Conservation (phyloP, 345 rosid genomes). For the Murraya paniculata region DNA sequence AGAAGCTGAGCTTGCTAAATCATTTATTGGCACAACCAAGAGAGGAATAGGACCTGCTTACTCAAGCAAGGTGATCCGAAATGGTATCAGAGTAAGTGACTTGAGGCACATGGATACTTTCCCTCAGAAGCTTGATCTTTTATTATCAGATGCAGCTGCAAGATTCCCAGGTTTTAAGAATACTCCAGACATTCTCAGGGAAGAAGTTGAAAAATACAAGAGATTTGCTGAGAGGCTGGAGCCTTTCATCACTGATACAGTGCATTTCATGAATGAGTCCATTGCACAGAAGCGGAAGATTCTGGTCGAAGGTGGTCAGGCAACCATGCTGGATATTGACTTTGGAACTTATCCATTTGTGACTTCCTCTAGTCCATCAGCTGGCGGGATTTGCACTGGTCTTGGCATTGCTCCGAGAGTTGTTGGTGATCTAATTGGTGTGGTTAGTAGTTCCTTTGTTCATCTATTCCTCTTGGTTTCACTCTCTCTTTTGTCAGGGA, state of each 20-base stretch:
- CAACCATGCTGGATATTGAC: conserved; percentile 94
- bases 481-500: neutral
- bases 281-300: conserved; percentile 73
- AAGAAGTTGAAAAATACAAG: conserved; percentile 89
- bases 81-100: conserved; percentile 91
- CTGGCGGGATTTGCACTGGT: conserved; percentile 94
- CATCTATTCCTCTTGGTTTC: conserved; percentile 8
- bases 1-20: conserved; percentile 85
- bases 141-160: conserved; percentile 72
- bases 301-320: conserved; percentile 98
- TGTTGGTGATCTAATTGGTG: conserved; percentile 91
- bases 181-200: conserved; percentile 68
- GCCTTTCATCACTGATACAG: conserved; percentile 84
- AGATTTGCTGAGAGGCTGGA: conserved; percentile 90
- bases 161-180: conserved; percentile 72
- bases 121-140: conserved; percentile 79
- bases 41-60: conserved; percentile 96
- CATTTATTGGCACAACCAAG: conserved; percentile 88
- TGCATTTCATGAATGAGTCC: conserved; percentile 77
- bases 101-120: conserved; percentile 93
- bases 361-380: conserved; percentile 96
- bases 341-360: conserved; percentile 98
- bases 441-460: conserved; percentile 47
- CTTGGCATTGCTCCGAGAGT: conserved; percentile 95
- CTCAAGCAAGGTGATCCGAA: conserved; percentile 78